Evolutionary conservation across 176 grass and related monocot genomes (phyloP), one percentile per base, ranked within the genome.

Genomic region (Neostapfia colusana): DNA sequence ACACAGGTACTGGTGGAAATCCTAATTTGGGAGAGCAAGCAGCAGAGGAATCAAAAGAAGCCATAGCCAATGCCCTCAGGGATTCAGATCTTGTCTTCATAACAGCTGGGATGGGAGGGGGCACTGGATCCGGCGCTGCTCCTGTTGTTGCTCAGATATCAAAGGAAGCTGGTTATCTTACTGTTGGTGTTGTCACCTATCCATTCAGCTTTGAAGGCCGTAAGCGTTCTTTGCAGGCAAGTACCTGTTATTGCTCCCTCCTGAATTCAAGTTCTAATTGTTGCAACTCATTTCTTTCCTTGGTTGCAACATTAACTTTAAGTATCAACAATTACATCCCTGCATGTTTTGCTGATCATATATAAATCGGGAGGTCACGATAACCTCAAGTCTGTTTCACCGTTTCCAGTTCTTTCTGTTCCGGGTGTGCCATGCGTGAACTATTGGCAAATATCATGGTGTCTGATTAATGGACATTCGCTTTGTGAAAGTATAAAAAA

Each of bases 131-230:
- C 2, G 89, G 89, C 79, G 95, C 95, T 86, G 91, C 91, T 89
- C 91, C 95, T 63, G 95, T 97, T 91, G 95, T 97, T 80, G 95
- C 89, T 37, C 91, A 93, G 79, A 92, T 97, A 84, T 88, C 95
- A 80, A 97, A 88, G 72, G 91, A 97, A 78, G 95, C 91, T 5
- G 94, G 95, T 76, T 93, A 97, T 89, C 89, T 97, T 39, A 97
- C 91, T 45, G 91, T 97, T 63, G 95, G 95, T 73, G 94, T 93
- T 27, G 91, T 97, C 43, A 97, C 95, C 1, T 97, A 91, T 76
- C 94, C 94, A 64, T 97, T 97, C 74, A 93, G 84, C 46, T 97
- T 97, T 4, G 94, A 97, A 85, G 91, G 94, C 53, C 91, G 91
- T 40, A 97, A 93, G 66, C 94, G 94, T 25, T 97, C 94, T 84